Evolutionary conservation across 495 filamentous ascomycete genomes (phyloP).

Genomic region (Friedmanniomyces endolithicus): DNA sequence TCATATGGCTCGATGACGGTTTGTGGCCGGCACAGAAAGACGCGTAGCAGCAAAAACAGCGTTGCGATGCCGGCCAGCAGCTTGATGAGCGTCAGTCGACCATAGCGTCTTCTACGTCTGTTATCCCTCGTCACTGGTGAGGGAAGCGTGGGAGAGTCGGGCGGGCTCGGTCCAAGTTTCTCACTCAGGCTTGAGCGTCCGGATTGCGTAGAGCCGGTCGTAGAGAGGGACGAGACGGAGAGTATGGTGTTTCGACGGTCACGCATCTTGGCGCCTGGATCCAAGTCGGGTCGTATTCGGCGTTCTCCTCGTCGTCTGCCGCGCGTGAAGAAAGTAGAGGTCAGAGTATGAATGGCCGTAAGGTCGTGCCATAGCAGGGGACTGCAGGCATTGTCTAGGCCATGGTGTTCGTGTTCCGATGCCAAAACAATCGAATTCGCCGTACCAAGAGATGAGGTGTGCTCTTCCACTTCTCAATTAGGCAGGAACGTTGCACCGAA

Average conservation of each 20-base stretch:
- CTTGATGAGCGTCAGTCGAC: background rate
- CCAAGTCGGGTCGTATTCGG: too few species aligned
- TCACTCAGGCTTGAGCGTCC: slow-evolving; percentile 49
- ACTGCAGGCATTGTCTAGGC: too few species aligned
- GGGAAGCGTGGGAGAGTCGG: slow-evolving; percentile 52
- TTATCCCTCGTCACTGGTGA: slow-evolving; percentile 36
- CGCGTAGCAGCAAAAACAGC: background rate
- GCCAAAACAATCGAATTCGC: too few species aligned
- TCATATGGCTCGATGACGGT: background rate
- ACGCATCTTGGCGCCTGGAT: slow-evolving; percentile 21
- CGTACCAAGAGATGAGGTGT: too few species aligned
- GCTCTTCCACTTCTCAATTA: background rate
- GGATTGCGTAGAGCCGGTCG: slow-evolving; percentile 24
- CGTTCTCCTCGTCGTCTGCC: too few species aligned
- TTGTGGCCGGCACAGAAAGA: background rate
- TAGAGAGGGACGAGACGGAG: slow-evolving; percentile 25
- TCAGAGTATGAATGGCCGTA: too few species aligned
- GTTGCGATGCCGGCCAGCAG: background rate
- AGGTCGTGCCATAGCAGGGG: too few species aligned
- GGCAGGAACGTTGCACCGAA: background rate
- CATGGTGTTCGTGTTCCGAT: too few species aligned
- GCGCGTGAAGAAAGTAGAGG: too few species aligned
- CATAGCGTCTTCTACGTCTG: background rate
- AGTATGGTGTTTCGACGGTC: slow-evolving; percentile 29
- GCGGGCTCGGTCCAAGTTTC: slow-evolving; percentile 37